Base-by-base conservation (phyloP, 129 eudicot genomes). In the Erigeron canadensis region DNA sequence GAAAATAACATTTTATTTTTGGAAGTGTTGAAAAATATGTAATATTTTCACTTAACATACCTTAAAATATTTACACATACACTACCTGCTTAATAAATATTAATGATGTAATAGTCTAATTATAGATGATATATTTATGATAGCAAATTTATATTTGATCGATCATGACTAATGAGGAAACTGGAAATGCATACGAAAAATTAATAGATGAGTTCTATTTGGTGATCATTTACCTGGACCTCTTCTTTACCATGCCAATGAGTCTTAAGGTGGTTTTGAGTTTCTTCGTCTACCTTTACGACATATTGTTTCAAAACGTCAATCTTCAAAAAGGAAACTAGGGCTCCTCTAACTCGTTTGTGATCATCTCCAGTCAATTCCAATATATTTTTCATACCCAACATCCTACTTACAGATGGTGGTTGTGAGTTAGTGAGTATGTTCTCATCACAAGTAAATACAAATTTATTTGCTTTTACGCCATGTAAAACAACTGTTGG, bases 231-330 rank as follows among this genome's bases (percentile, higher is more conserved):
- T n/a, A n/a, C 85, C 75, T 39, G 57, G 59, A 76, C 75, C 67
- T 71, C 71, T 3, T 76, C 19, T 48, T 71, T 57, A 10, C 63
- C 75, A 41, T 34, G 54, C 81, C 81, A 81, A 50, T 76, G 67
- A 16, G 51, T 65, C 37, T 71, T 56, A 47, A 81, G 75, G 40
- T 81, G 85, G 38, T 64, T 45, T 43, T 40, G 71, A 23, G 76
- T 72, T 61, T 81, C 85, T 66, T 81, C 81, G 59, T 81, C 81
- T 9, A 76, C 44, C 69, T 77, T 76, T 3, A 71, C 62, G 41
- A 65, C 81, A 41, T 71, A 75, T 51, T 72, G 71, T 72, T 71
- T 81, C 74, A 76, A 72, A 21, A 72, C 79, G 19, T 81, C 85
- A 46, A 79, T 77, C 74, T 72, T 81, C 13, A 72, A 67, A 67